These are phyloP conservation scores for Sphagnum magellanicum DNA, from an alignment of 228 moss, liverwort and hornwort genomes.

Conservation along the genomic window DNA sequence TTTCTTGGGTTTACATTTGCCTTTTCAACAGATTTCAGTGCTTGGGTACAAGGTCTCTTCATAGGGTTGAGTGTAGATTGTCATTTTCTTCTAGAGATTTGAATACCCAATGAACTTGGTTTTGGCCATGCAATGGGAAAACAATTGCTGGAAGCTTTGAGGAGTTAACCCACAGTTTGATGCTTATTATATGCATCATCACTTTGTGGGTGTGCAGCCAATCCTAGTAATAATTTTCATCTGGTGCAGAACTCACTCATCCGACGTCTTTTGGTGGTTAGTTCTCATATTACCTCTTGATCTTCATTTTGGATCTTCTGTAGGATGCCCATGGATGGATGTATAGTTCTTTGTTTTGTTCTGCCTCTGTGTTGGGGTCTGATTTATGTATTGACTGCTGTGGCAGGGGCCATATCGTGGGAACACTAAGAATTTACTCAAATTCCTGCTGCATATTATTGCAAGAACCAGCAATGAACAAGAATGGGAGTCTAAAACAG, in stretches of 20 bases:
- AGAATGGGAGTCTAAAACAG: constrained; percentile 10
- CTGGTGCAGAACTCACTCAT: constrained; percentile 39
- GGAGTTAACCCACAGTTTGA: constrained; percentile 3
- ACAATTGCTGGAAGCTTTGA: constrained; percentile 3
- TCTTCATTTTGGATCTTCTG: neutral
- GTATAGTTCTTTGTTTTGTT: neutral
- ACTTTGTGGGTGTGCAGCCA: constrained; percentile 4
- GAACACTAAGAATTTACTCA: constrained; percentile 23
- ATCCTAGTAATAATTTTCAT: constrained; percentile 30
- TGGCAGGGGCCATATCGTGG: constrained; percentile 25
- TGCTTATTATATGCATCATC: constrained; percentile 7
- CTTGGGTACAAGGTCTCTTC: too few relatives aligned
- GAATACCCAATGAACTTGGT: constrained; percentile 3
- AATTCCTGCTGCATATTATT: constrained; percentile 30
- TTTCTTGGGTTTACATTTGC: too few relatives aligned
- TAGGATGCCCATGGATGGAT: neutral
- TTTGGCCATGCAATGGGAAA: constrained; percentile 4
- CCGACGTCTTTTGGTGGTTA: constrained; percentile 35
- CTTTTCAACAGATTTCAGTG: too few relatives aligned
- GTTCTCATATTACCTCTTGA: constrained; percentile 2
- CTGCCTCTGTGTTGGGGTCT: neutral
- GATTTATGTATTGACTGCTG: neutral
- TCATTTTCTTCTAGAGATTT: neutral
- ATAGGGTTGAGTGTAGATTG: neutral
- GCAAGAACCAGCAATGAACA: constrained; percentile 11